Evolutionary conservation across 345 rosid genomes (phyloP).

Genomic region (Citrus medica): DNA sequence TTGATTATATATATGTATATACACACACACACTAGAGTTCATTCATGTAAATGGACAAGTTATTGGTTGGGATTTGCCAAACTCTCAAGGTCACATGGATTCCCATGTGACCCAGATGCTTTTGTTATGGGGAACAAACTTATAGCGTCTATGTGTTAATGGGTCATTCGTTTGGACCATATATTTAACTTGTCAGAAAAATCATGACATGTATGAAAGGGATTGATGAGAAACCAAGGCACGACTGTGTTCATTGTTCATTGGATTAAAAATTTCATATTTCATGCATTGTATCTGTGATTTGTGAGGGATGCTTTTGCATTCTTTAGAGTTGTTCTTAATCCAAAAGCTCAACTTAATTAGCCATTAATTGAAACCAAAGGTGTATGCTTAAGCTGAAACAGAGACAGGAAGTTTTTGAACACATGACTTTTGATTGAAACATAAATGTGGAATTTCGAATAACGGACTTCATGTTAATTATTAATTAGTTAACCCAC

Average conservation of each 20-base stretch:
- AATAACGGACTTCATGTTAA: too few species aligned
- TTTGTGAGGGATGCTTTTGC: not conserved
- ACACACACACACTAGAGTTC: not conserved
- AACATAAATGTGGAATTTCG: not conserved
- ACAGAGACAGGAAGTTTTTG: not conserved
- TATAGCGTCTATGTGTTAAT: slow-evolving; percentile 5
- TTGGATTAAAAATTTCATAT: not conserved
- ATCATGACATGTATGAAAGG: not conserved
- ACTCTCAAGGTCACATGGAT: slow-evolving; percentile 32
- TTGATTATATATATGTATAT: not conserved
- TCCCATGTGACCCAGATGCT: slow-evolving; percentile 45
- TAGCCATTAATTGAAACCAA: not conserved
- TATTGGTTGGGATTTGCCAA: slow-evolving; percentile 23
- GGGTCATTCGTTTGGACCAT: not conserved
- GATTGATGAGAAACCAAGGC: not conserved
- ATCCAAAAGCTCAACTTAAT: not conserved
- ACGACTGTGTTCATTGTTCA: not conserved
- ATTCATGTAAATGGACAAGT: not conserved
- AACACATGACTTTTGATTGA: not conserved
- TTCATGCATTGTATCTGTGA: not conserved
- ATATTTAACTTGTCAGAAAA: not conserved
- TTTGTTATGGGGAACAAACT: slow-evolving; percentile 46
- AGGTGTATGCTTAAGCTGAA: too few species aligned
- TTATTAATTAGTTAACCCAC: too few species aligned
- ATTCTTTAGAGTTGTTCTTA: not conserved